phyloP scores from a whole-genome alignment of 1,139 yeast genomes.

The Lodderomyces parapsilosis region DNA sequence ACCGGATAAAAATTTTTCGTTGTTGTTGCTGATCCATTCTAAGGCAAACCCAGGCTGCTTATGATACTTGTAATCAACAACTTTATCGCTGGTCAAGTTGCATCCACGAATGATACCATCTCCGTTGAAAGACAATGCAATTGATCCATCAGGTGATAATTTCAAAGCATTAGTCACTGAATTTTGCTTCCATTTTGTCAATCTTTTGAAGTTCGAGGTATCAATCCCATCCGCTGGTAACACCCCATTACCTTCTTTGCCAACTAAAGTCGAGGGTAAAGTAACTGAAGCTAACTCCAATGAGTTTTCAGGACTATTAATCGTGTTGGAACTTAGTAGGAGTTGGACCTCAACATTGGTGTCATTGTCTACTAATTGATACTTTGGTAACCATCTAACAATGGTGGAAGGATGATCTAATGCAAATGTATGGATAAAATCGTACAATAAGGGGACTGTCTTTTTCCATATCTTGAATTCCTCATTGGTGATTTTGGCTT shows the following conservation, averaged over 20 bases:
- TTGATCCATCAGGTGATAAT: slow-evolving; percentile 34
- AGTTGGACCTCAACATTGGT: slow-evolving; percentile 36
- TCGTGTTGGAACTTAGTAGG: slow-evolving; percentile 50
- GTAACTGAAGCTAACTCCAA: slow-evolving; percentile 46
- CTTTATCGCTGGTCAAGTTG: slow-evolving; percentile 27
- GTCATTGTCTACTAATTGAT: slow-evolving; percentile 27
- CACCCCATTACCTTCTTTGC: slow-evolving; percentile 22
- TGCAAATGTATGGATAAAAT: slow-evolving; percentile 68
- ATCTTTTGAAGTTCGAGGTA: slow-evolving; percentile 31
- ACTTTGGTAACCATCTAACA: slow-evolving; percentile 48
- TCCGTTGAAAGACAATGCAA: slow-evolving; percentile 51
- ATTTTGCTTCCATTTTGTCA: slow-evolving; percentile 50
- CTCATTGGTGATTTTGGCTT: slow-evolving; percentile 54
- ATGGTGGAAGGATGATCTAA: slow-evolving; percentile 61
- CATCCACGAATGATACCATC: slow-evolving; percentile 49
- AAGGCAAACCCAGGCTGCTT: slow-evolving; percentile 67
- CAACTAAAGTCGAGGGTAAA: slow-evolving; percentile 49
- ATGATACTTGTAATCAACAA: slow-evolving; percentile 55
- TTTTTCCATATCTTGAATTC: slow-evolving; percentile 96
- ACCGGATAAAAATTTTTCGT: slow-evolving; percentile 53
- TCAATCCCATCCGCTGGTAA: slow-evolving; percentile 17
- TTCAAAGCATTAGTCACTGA: slow-evolving; percentile 52
- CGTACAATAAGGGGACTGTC: slow-evolving; percentile 86
- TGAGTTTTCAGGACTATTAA: slow-evolving; percentile 38
- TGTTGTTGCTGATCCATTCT: slow-evolving; percentile 54